These are phyloP conservation scores for Laguncularia racemosa DNA, from an alignment of 345 rosid genomes.

Conservation along the genomic window DNA sequence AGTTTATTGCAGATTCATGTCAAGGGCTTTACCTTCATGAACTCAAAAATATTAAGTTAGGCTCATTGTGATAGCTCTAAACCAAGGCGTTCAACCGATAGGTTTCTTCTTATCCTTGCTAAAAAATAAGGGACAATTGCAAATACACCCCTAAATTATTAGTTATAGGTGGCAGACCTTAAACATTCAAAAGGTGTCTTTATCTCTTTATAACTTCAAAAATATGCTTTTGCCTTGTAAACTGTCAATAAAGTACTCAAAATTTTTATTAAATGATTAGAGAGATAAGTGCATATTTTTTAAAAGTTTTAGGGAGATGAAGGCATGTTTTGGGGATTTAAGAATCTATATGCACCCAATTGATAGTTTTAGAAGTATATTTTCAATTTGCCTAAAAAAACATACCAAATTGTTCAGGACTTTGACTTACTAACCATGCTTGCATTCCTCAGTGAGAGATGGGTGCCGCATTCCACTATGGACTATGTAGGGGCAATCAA, in stretches of 20 bases:
- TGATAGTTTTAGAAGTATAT: slow-evolving; percentile 5
- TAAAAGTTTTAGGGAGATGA: not conserved
- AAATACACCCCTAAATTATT: too few species aligned
- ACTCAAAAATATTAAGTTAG: slow-evolving; percentile 62
- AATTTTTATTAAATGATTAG: not conserved
- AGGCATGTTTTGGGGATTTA: too few species aligned
- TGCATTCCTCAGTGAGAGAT: slow-evolving; percentile 47
- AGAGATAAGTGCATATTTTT: not conserved
- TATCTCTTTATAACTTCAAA: too few species aligned
- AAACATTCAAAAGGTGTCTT: too few species aligned
- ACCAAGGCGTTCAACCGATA: slow-evolving; percentile 63
- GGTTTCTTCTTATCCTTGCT: slow-evolving; percentile 22
- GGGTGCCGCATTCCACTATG: slow-evolving; percentile 73
- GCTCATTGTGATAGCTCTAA: slow-evolving; percentile 72
- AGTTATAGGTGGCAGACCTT: too few species aligned
- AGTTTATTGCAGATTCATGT: slow-evolving; percentile 48
- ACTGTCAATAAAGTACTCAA: too few species aligned
- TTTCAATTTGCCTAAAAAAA: not conserved
- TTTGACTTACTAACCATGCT: not conserved
- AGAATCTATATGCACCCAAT: too few species aligned
- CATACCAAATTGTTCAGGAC: too few species aligned
- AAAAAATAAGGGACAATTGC: not conserved
- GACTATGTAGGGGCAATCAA: slow-evolving; percentile 49
- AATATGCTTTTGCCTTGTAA: too few species aligned
- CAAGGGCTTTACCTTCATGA: slow-evolving; percentile 54